These are phyloP conservation scores for Amborella trichopoda DNA, from an alignment of 164 flowering plant genomes.

Conservation along the genomic window DNA sequence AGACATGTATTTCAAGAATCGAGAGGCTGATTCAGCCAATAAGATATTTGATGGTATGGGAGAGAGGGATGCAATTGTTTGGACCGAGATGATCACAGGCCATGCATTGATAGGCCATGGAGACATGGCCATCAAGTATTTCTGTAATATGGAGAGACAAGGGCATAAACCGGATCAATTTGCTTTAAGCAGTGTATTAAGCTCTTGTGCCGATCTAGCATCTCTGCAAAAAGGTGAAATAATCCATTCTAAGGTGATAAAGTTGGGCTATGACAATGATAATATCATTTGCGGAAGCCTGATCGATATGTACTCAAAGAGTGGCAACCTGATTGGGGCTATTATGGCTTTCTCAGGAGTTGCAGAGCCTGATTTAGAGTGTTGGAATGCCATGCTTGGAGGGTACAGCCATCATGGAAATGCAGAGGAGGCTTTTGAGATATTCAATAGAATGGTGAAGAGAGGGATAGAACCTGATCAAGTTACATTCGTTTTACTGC, in stretches of 20 bases:
- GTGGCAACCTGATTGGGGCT: conserved; percentile 49
- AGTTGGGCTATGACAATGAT: conserved; percentile 41
- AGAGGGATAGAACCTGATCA: conserved; percentile 42
- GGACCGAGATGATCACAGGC: conserved; percentile 86
- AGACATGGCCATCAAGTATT: conserved; percentile 40
- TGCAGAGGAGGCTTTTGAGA: conserved; percentile 41
- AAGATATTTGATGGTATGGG: conserved; percentile 28
- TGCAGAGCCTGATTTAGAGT: conserved; percentile 53
- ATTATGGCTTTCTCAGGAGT: conserved; percentile 26
- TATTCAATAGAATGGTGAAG: conserved; percentile 29
- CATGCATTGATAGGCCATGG: conserved; percentile 40
- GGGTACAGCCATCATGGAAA: conserved; percentile 70
- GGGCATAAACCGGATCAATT: conserved; percentile 49
- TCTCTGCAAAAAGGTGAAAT: conserved; percentile 58
- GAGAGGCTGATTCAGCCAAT: conserved; percentile 33
- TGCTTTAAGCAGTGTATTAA: conserved; percentile 55
- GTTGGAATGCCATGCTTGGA: conserved; percentile 83
- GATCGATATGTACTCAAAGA: conserved; percentile 79
- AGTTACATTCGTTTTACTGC: conserved; percentile 58
- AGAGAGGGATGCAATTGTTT: conserved; percentile 56
- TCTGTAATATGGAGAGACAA: conserved; percentile 37
- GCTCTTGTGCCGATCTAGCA: conserved; percentile 81
- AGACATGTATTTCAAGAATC: conserved; percentile 61
- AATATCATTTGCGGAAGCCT: conserved; percentile 58
- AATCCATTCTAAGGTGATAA: conserved; percentile 53